A percentile compares a stretch with the other conserved stretches of the same genome.
Conservation (phyloP, 768 basidiomycete genomes). For the Mycena venus region DNA sequence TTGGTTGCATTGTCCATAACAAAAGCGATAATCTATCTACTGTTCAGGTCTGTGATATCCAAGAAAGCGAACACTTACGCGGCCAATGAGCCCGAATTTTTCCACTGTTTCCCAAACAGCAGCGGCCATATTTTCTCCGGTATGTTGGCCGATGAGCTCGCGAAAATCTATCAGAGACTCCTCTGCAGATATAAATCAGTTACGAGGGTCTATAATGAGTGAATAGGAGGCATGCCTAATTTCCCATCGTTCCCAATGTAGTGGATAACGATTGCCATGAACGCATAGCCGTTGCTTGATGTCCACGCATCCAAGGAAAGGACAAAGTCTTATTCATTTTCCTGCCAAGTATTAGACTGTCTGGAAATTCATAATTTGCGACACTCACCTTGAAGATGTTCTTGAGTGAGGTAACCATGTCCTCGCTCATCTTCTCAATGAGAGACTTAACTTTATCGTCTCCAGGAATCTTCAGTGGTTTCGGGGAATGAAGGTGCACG, state of each 20-base stretch:
- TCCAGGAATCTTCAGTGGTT: not conserved
- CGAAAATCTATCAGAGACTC: constrained; percentile 48
- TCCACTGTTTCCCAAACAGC: constrained; percentile 49
- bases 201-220: no score
- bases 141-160: constrained; percentile 49
- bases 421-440: not conserved
- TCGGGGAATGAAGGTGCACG: not conserved
- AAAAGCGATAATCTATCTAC: constrained; percentile 42
- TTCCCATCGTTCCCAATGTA: constrained; percentile 41
- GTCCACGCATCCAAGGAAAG: constrained; percentile 48
- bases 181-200: no score
- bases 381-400: not conserved
- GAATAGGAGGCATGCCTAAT: constrained; percentile 30
- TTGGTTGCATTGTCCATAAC: no score
- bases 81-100: constrained; percentile 30
- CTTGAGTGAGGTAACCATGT: not conserved
- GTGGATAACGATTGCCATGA: constrained; percentile 45
- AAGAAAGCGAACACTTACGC: constrained; percentile 20
- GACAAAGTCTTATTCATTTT: not conserved
- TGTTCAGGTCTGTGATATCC: no score
- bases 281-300: constrained; percentile 46
- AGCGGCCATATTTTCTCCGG: constrained; percentile 51
- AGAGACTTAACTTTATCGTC: not conserved
- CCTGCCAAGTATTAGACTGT: no score
- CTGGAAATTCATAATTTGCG: no score